Base-by-base conservation (phyloP, 2,329 filamentous ascomycete species). In the Pseudogymnoascus sp. region DNA sequence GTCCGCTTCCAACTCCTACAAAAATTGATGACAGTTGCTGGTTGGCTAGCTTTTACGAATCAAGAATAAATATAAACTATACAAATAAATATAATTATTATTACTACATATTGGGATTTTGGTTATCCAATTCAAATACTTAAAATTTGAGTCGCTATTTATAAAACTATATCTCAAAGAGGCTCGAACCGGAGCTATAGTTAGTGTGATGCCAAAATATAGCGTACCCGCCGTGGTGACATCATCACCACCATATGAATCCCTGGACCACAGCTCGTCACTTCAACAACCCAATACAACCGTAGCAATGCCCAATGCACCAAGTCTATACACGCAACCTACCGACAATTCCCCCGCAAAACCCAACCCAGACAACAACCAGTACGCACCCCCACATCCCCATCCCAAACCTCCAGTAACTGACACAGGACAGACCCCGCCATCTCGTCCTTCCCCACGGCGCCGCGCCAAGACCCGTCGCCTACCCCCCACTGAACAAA, bases 401-500 rank as follows among this genome's bases (percentile, higher is more conserved):
- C 35, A 39, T 38, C 33, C n/a, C 35, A 60, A 38, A 38, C 10
- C 58, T 19, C 6, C 58, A 16, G 58, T 12, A 8, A 39, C 35
- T 31, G 12, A 60, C 33, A 38, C 35, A n/a, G 8, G 2, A 0
- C 33, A 39, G 38, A 26, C 21, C 21, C 33, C 38, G 16, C 38
- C 58, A 60, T 41, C 11, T 60, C 11, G 8, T 41, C 8, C 10
- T 38, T 7, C 35, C 38, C 7, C 6, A 11, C 8, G 33, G 35
- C 33, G 23, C 58, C 38, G 58, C 49, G 49, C 49, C 49, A 55
- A 21, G 29, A 55, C 49, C 49, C 4, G 49, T 21, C 49, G 16
- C 26, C 49, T 33, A 33, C 29, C 49, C 33, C 5, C 58, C 58
- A 31, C 33, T 60, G 26, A 60, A 60, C 58, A 60, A 39, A 60